Percentiles rank a stretch among this genome's conserved stretches.
phyloP scores from a whole-genome alignment of 495 filamentous ascomycete species.

The Hypomontagnella monticulosa region DNA sequence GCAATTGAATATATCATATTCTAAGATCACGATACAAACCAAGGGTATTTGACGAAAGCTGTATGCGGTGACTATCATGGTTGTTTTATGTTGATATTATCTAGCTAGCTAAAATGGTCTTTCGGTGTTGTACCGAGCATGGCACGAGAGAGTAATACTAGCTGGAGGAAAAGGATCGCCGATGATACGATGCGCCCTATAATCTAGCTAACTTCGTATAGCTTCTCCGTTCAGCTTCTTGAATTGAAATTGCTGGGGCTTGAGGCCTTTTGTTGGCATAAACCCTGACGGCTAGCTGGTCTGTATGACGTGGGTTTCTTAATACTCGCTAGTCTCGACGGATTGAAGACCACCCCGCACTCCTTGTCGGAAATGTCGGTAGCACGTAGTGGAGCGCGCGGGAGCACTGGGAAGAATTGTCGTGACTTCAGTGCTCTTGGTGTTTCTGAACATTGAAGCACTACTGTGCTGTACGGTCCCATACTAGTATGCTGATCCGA shows the following conservation, averaged over 20 bases:
- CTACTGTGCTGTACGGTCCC: slow-evolving; percentile 1
- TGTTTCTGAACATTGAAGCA: slow-evolving; percentile 18
- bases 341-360: slow-evolving; percentile 17
- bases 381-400: not conserved
- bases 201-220: not conserved
- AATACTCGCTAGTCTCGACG: slow-evolving; percentile 7
- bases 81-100: not conserved
- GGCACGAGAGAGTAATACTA: too few species aligned
- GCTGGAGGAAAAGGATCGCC: too few species aligned
- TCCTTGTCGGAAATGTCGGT: slow-evolving; percentile 11
- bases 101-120: not conserved
- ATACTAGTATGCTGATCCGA: not conserved
- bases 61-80: too few species aligned
- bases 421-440: slow-evolving; percentile 7
- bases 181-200: not conserved
- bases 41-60: too few species aligned
- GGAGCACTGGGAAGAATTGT: slow-evolving; percentile 1
- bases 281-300: slow-evolving; percentile 16
- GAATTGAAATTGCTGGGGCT: not conserved
- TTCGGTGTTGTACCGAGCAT: too few species aligned
- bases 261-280: not conserved
- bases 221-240: not conserved
- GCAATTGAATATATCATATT: too few species aligned
- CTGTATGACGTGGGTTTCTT: slow-evolving; percentile 25
- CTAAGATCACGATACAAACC: too few species aligned